phyloP scores from a whole-genome alignment of 768 basidiomycete genomes.

The Hydnomerulius pinastri region DNA sequence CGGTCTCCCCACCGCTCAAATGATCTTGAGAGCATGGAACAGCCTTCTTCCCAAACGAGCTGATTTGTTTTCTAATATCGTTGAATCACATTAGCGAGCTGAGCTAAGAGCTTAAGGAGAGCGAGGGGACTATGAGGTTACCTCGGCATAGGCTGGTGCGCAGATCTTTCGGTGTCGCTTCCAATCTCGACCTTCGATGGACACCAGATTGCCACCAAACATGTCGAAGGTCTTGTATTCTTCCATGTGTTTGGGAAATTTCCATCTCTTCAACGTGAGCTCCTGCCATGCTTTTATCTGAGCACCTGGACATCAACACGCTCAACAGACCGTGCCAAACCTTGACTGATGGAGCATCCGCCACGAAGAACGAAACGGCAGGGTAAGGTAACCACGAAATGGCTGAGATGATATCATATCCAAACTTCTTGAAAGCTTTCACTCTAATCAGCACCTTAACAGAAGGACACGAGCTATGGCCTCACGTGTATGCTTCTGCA shows the following conservation, averaged over 20 bases:
- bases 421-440: background rate
- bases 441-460: too few species aligned
- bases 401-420: background rate
- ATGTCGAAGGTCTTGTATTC: constrained; percentile 46
- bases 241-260: constrained; percentile 56
- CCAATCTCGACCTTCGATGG: constrained; percentile 64
- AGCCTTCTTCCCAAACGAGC: background rate
- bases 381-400: background rate
- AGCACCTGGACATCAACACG: background rate
- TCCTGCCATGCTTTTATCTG: constrained; percentile 28
- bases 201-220: constrained; percentile 65
- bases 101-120: background rate
- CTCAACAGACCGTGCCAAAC: background rate
- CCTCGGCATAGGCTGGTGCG: constrained; percentile 60
- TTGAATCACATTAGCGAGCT: background rate
- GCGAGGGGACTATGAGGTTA: constrained; percentile 1
- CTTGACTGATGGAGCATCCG: constrained; percentile 2
- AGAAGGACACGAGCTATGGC: too few species aligned
- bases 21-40: background rate
- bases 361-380: background rate
- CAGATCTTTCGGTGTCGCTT: constrained; percentile 61
- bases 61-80: background rate
- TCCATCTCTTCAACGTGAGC: constrained; percentile 30
- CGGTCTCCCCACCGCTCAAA: background rate
- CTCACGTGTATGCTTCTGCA: background rate